A percentile compares a stretch with the other conserved stretches of the same genome.
Conservation (phyloP, 2,329 filamentous ascomycete genomes). For the Proliferodiscus dingleyae region DNA sequence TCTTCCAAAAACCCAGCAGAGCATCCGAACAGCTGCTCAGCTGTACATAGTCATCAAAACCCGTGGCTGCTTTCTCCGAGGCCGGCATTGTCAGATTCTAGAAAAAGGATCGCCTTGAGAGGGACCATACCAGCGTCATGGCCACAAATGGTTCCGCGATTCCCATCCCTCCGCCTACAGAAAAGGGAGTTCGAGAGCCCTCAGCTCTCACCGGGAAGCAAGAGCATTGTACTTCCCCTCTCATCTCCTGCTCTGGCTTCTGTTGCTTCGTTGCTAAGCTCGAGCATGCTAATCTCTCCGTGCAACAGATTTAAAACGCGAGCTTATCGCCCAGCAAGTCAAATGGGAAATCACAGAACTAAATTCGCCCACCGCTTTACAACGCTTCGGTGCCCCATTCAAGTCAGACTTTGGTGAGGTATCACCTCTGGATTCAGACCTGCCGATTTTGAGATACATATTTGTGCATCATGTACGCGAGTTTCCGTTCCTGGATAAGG, state of each 20-base stretch:
- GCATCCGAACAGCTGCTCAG: too few species aligned
- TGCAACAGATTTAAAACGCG: slow-evolving; percentile 84
- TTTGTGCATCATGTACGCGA: slow-evolving; percentile 98
- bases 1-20: too few species aligned
- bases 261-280: slow-evolving; percentile 10
- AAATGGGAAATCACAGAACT: slow-evolving; percentile 87
- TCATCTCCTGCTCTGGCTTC: slow-evolving; percentile 4
- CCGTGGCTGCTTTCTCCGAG: too few species aligned
- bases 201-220: slow-evolving; percentile 78
- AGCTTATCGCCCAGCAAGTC: slow-evolving; percentile 87
- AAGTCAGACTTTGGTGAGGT: slow-evolving; percentile 89
- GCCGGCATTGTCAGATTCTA: too few species aligned
- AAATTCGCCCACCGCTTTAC: slow-evolving; percentile 89
- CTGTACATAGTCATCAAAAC: too few species aligned
- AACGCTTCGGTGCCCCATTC: slow-evolving; percentile 93
- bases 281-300: slow-evolving; percentile 19
- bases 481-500: slow-evolving; percentile 95
- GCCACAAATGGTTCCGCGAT: slow-evolving; percentile 18
- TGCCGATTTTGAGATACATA: slow-evolving; percentile 91
- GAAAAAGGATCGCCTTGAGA: too few species aligned
- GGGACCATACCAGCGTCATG: slow-evolving; percentile 10
- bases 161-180: too few species aligned
- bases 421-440: slow-evolving; percentile 84
- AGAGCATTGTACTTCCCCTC: slow-evolving; percentile 73
- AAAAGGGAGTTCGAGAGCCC: slow-evolving; percentile 9